A percentile compares a stretch with the other conserved stretches of the same genome.
phyloP scores from a whole-genome alignment of 164 flowering plant genomes.

The Stephania yunnanensis region DNA sequence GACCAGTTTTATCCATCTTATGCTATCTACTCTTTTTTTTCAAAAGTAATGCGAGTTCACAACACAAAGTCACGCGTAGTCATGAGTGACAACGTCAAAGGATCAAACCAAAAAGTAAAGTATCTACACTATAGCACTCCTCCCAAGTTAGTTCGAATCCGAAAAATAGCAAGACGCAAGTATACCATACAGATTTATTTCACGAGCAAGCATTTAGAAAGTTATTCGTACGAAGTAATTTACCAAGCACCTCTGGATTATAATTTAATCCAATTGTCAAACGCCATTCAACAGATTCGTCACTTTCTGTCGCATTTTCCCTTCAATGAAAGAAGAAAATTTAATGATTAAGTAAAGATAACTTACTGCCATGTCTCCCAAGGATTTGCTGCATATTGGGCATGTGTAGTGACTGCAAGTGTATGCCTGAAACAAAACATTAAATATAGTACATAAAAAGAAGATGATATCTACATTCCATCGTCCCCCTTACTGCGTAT shows the following conservation, averaged over 20 bases:
- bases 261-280: not conserved
- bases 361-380: slow-evolving; percentile 92
- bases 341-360: slow-evolving; percentile 1
- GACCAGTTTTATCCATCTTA: too few relatives aligned
- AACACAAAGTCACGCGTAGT: not conserved
- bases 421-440: slow-evolving; percentile 53
- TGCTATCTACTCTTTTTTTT: too few relatives aligned
- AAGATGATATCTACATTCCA: slow-evolving; percentile 6
- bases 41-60: too few relatives aligned
- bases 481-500: not conserved
- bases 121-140: too few relatives aligned
- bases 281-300: not conserved
- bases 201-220: not conserved
- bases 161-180: too few relatives aligned
- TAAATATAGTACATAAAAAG: slow-evolving; percentile 1
- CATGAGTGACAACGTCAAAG: not conserved
- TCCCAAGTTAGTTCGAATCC: too few relatives aligned
- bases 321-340: not conserved
- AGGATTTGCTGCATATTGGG: slow-evolving; percentile 88
- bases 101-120: too few relatives aligned
- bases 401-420: slow-evolving; percentile 86
- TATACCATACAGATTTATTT: too few relatives aligned
- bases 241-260: not conserved
- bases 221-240: not conserved
- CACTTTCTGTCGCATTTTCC: not conserved